Base-by-base conservation (phyloP, 2,329 filamentous ascomycete species). In the Clarireedia homoeocarpa region DNA sequence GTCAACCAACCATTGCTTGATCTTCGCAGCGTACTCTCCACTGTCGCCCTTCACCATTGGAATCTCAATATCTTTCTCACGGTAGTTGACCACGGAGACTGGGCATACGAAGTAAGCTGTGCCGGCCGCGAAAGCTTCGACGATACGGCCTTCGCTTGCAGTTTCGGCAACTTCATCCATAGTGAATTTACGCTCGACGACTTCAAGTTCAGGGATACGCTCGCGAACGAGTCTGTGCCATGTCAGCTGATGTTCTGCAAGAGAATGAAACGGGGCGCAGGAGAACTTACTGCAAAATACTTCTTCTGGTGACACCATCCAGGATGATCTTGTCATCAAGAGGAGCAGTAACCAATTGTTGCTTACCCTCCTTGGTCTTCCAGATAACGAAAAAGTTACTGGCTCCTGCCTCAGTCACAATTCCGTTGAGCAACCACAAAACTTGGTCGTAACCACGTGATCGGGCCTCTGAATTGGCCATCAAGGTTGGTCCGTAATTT, bases 341-440 rank as follows among this genome's bases (percentile, higher is more conserved):
- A 7, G 89, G 89, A 2, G 91, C 90, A 2, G 91, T 96, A 55
- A 96, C 77, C 34, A 96, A 77, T 75, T 94, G 79, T 24, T 80
- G 67, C 65, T 76, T 79, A 6, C 80, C 84, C 63, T 85, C 80
- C 69, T 77, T 80, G 48, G 78, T 80, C 68, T 77, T 80, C 88
- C 87, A 91, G 12, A 96, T 76, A 6, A 95, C 77, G 67, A 96
- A 95, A 74, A 96, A 96, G 74, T 96, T 96, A 67, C 84, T 89
- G 12, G 90, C 91, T 4, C 91, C 91, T 2, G 91, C 91, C 75
- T 96, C 91, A 2, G 91, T 96, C 61, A 95, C 91, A 68, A 83
- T 82, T 52, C 81, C 82, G 63, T 92, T 79, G 42, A 95, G 94
- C 51, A 96, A 79, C 91, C 91, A 96, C n/a, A 96, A 80, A 55